Percentiles rank a stretch among this genome's conserved stretches.
Conservation (phyloP, 2,329 filamentous ascomycete genomes). For the Trichoderma pleuroti region DNA sequence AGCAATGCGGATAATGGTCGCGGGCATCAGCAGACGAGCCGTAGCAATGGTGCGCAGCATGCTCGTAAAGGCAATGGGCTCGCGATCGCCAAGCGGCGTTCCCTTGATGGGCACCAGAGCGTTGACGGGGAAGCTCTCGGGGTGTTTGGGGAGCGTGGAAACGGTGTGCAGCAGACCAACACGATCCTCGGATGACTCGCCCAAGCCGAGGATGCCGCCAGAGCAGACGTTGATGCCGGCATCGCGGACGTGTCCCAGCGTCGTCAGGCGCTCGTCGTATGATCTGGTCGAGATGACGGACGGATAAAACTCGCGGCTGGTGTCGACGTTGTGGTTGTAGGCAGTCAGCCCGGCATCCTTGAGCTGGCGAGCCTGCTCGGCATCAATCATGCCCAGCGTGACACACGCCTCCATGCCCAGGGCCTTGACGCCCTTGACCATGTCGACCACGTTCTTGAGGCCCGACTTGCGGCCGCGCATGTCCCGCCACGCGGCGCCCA, state of each 20-base stretch:
- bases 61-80: slow-evolving; percentile 71
- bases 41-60: slow-evolving; percentile 81
- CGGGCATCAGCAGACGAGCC: slow-evolving; percentile 76
- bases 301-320: slow-evolving; percentile 83
- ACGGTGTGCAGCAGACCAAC: slow-evolving; percentile 82
- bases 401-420: slow-evolving; percentile 91
- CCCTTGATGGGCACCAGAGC: slow-evolving; percentile 87
- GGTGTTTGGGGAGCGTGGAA: slow-evolving; percentile 73
- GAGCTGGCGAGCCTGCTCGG: slow-evolving; percentile 73
- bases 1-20: slow-evolving; percentile 81
- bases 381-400: slow-evolving; percentile 91
- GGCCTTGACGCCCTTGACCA: slow-evolving; percentile 75
- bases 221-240: slow-evolving; percentile 89
- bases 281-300: slow-evolving; percentile 78
- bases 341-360: slow-evolving; percentile 82
- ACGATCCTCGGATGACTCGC: slow-evolving; percentile 74
- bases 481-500: slow-evolving; percentile 91
- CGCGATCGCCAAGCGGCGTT: slow-evolving; percentile 74
- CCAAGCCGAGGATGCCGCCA: slow-evolving; percentile 81
- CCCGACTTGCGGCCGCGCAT: slow-evolving; percentile 87
- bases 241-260: slow-evolving; percentile 74
- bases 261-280: slow-evolving; percentile 83
- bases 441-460: slow-evolving; percentile 77
- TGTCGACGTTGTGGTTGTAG: slow-evolving; percentile 94
- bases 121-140: slow-evolving; percentile 89